Evolutionary conservation across 1,284 basidiomycete genomes (phyloP), one percentile per base, ranked within the genome.

Genomic region (Naganishia liquefaciens): DNA sequence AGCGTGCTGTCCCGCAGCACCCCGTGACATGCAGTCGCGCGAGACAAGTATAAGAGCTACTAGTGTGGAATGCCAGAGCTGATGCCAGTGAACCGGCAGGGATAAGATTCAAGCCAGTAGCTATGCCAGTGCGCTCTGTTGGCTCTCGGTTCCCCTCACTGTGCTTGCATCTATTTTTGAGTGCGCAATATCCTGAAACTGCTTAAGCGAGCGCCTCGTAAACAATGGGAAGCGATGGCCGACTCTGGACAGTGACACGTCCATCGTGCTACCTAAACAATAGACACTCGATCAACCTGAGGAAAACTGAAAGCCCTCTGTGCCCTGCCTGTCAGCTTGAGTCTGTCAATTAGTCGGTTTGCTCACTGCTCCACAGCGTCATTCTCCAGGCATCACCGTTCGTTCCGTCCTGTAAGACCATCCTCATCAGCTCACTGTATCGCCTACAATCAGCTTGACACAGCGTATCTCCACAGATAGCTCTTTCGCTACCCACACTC

Each of bases 401-500:
- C 54, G 30, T 53, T 49, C 25, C 47, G 43, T 54, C 37, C 21
- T 49, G 55, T 47, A 39, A 49, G 30, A 33, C 17, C 27, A 28
- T 28, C 15, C 39, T 30, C 10, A 40, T 25, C 33, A n/a, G 13
- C 2, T 23, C 30, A 9, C 17, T 19, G 6, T 2, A 25, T 37
- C 13, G 46, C 6, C 27, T 40, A 25, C 30, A 11, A 15, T 37
- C 19, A 33, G 15, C 37, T 27, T 49, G 10, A 40, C 55, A 25
- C 19, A 40, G 30, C 54, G 39, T 33, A 50, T 25, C 43, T 25
- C 43, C 25, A 3, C 30, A 30, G 33, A 33, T 49, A 60, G 55
- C 55, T 39, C 43, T 39, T 27, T 47, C 37, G 44, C 46, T 50
- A 37, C 44, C 55, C 55, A 60, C 55, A 60, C 55, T 60, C 55